Conservation (phyloP, 2,329 filamentous ascomycete species). For the Xylaria sp. region DNA sequence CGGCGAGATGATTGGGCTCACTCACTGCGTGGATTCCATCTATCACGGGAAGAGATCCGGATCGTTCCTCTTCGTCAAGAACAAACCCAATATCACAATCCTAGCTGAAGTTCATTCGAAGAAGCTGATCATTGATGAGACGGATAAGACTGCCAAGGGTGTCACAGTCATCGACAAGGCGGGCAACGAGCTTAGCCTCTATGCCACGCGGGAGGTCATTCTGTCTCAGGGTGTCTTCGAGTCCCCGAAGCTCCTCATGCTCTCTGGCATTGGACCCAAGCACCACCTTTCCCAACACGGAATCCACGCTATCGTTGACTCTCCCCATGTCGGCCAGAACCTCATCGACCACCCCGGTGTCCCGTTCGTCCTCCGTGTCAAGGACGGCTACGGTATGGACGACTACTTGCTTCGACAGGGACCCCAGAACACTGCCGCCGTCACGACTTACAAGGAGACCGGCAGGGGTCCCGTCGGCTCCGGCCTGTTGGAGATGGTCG, state of each 20-base stretch:
- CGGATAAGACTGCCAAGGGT: constrained; percentile 53
- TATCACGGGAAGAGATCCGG: constrained; percentile 67
- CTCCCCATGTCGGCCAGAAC: constrained; percentile 72
- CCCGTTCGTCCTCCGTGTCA: constrained; percentile 59
- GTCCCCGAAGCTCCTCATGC: constrained; percentile 72
- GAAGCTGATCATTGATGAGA: constrained; percentile 62
- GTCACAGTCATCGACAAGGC: constrained; percentile 58
- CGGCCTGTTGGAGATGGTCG: constrained; percentile 62
- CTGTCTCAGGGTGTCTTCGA: constrained; percentile 68
- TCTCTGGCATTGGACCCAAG: constrained; percentile 70
- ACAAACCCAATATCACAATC: constrained; percentile 62
- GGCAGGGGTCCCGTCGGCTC: constrained; percentile 55
- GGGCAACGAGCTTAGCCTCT: constrained; percentile 57
- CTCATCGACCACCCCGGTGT: constrained; percentile 71
- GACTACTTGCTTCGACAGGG: constrained; percentile 55
- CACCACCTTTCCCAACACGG: constrained; percentile 62
- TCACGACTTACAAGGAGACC: constrained; percentile 52
- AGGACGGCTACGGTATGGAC: constrained; percentile 56
- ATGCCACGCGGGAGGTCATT: constrained; percentile 61
- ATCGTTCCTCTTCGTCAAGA: constrained; percentile 62
- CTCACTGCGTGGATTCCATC: constrained; percentile 65
- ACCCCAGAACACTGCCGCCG: constrained; percentile 50
- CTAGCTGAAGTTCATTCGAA: constrained; percentile 61
- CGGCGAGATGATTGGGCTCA: constrained; percentile 65
- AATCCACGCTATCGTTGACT: constrained; percentile 66